Base-by-base conservation (phyloP, 2,329 filamentous ascomycete species). In the Fusarium odoratissimum region DNA sequence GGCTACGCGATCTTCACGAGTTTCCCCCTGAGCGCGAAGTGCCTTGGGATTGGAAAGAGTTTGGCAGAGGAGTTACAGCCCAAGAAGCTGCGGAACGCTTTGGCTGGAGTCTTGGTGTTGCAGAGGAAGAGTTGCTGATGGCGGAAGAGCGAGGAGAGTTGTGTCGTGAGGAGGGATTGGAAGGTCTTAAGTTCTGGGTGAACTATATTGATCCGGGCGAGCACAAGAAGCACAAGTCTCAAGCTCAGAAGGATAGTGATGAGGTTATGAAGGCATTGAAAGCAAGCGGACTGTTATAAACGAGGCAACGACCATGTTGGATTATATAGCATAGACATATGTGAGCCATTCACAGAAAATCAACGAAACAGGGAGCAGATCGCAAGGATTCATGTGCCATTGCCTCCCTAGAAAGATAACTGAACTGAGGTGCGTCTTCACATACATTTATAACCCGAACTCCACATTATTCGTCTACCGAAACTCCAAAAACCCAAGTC, bases 51-150 rank as follows among this genome's bases (percentile, higher is more conserved):
- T 94, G 92, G 92, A 86, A 86, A 51, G 77, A 85, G 44, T 98
- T 94, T 80, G 95, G 96, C 1, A 89, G 91, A 62, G 95, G 96
- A 14, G 91, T 98, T 33, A 98, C 95, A 19, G 94, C 95, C 4
- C 93, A 96, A 79, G 95, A 98, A 78, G 90, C 91, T 0, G 96
- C 96, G 0, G 93, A 97, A 81, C 87, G 90, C 55, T 99, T 99
- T 82, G 94, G 95, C 10, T 99, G 96, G 96, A 98, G 96, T 80
- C 92, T 99, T 12, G 96, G 96, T 13, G 95, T 99, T 28, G 96
- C 96, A 3, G 93, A 92, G 67, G 96, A 98, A 80, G 96, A 99
- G 83, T 86, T 99, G 17, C 93, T 98, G 80, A 98, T 99, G 95
- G 95, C 95, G 0, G 96, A 99, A 81, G 95, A 98, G 80, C 90